Evolutionary conservation across 495 filamentous ascomycete species (phyloP).

Genomic region (Annulohypoxylon maeteangense): DNA sequence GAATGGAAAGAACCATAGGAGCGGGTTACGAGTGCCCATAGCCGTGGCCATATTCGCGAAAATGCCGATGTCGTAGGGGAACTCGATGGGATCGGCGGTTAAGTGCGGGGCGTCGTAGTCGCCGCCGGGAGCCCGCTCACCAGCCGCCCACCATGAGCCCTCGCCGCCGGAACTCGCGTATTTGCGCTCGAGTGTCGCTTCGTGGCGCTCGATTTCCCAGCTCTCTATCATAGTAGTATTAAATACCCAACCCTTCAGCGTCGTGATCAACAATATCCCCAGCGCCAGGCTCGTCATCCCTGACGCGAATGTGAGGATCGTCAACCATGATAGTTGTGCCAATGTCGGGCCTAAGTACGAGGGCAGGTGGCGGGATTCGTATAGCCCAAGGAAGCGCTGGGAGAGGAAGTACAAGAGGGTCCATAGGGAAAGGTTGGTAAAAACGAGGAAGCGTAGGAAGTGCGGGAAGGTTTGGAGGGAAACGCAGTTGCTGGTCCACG

Average conservation of each 20-base stretch:
- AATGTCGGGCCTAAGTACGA: constrained; percentile 83
- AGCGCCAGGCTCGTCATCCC: constrained; percentile 73
- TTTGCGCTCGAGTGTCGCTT: constrained; percentile 73
- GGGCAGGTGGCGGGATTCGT: constrained; percentile 72
- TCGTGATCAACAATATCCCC: constrained; percentile 67
- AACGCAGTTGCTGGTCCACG: constrained; percentile 95
- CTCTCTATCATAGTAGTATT: constrained; percentile 86
- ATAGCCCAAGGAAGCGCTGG: constrained; percentile 69
- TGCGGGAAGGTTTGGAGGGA: constrained; percentile 90
- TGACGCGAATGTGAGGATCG: constrained; percentile 70
- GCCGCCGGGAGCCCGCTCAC: constrained; percentile 34
- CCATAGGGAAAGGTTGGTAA: constrained; percentile 75
- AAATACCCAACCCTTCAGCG: constrained; percentile 52
- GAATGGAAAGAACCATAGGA: constrained; percentile 62
- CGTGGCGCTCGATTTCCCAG: constrained; percentile 92
- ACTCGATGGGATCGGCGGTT: constrained; percentile 75
- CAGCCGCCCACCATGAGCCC: constrained; percentile 43
- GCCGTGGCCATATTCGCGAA: constrained; percentile 78
- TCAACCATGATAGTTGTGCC: constrained; percentile 70
- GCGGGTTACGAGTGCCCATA: constrained; percentile 70
- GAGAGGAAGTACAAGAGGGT: constrained; percentile 67
- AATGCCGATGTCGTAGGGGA: constrained; percentile 92
- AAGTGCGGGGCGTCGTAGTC: constrained; percentile 51
- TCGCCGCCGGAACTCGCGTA: constrained; percentile 66
- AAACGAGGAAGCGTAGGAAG: constrained; percentile 89